Evolutionary conservation across 2,329 filamentous ascomycete genomes (phyloP), one percentile per base, ranked within the genome.

Genomic region (Botrytis byssoidea): DNA sequence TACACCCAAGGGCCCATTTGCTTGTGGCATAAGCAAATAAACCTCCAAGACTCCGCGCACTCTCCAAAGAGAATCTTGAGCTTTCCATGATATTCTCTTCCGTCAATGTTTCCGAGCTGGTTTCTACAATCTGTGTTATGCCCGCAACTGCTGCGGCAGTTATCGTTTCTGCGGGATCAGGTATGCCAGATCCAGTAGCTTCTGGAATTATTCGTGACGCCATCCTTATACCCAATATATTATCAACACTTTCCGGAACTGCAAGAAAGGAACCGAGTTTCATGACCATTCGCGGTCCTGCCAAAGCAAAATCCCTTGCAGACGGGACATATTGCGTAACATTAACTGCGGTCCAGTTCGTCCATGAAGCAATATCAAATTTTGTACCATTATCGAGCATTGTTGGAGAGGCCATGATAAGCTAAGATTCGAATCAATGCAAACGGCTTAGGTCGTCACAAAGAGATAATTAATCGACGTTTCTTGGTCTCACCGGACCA

Each of bases 21-120:
- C 93, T 97, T 1, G 93, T 97, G 61, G 94, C 87, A 83, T 98
- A 99, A 78, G 90, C 92, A 83, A 98, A 95, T 74, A 98, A 90
- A 75, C 93, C 94, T 63, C 93, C 93, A 61, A 98, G 86, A 61
- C 92, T 94, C 80, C 91, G 89, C 2, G 86, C 85, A 37, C 88
- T 84, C 77, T 91, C 89, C 76, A 89, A 81, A 9, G 88, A 86
- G 75, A 91, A 85, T 46, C 84, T 84, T 10, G 86, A 85, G 72
- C 83, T 73, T 37, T 83, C 81, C 73, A 85, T 83, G 66, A 84
- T 82, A 57, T 84, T 83, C 44, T 83, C 80, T 37, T 83, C 82
- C n/a, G 83, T 70, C 44, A 81, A 73, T 69, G 78, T 78, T 60
- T 78, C 78, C 32, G 77, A 72, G 37, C 76, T 76, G 2, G 76